Evolutionary conservation across 2,329 filamentous ascomycete genomes (phyloP).

Genomic region (Parascedosporium putredinis): DNA sequence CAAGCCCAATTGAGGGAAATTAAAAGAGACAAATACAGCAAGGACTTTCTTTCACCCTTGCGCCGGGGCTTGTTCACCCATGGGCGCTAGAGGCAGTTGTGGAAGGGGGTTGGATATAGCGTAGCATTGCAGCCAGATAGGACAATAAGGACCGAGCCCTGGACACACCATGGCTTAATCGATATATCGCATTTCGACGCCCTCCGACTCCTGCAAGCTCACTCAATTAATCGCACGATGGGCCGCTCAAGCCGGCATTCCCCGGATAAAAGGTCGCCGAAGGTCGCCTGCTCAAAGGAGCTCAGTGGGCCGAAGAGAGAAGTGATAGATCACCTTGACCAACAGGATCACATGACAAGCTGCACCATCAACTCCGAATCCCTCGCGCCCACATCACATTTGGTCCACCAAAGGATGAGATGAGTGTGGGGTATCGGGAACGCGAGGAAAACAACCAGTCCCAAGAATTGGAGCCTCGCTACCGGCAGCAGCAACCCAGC

Average conservation of each 20-base stretch:
- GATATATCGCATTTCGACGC: too few species aligned
- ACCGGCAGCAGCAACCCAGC: too few species aligned
- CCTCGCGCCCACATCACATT: background rate
- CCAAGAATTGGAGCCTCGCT: background rate
- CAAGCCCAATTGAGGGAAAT: too few species aligned
- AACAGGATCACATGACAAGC: constrained; percentile 1
- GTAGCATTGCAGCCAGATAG: too few species aligned
- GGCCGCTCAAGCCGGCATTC: background rate
- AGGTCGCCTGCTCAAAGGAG: background rate
- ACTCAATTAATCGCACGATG: background rate
- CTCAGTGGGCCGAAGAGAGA: background rate
- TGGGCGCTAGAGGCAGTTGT: too few species aligned
- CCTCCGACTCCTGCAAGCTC: too few species aligned
- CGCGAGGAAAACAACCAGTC: background rate
- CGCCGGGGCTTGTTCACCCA: too few species aligned
- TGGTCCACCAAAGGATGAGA: background rate
- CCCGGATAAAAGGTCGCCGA: background rate
- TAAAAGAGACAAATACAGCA: too few species aligned
- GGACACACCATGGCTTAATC: too few species aligned
- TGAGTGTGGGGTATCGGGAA: background rate
- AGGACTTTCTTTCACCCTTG: too few species aligned
- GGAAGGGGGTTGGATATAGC: too few species aligned
- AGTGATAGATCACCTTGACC: background rate
- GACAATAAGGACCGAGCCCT: too few species aligned
- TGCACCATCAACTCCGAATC: background rate